Evolutionary conservation across 208 protist genomes (phyloP), one percentile per base, ranked within the genome.

Genomic region (Angomonas ambiguus): DNA sequence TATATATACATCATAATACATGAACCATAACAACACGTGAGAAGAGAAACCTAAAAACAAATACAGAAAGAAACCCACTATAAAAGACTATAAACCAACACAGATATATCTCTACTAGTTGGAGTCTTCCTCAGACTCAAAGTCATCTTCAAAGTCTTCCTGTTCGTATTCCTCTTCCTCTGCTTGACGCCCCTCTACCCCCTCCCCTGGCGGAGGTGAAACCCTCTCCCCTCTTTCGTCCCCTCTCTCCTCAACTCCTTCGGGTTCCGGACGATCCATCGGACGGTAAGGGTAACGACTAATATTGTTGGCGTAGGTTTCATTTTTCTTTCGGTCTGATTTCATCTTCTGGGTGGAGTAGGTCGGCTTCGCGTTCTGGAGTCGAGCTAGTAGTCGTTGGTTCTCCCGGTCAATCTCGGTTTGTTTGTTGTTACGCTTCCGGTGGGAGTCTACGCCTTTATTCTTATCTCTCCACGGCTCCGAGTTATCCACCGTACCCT

Each of bases 401-500:
- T 91, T 91, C 59, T 91, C 85, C 27, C 49, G 62, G 0, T 71
- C 79, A 58, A 91, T 80, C 0, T n/a, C 18, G 22, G 73, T 20
- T 51, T 78, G 81, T 53, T 77, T 58, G 28, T 62, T 57, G 0
- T 68, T 27, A 18, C 85, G 81, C 11, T 64, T 69, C 51, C 69
- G 75, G 63, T 91, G 69, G 16, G 81, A 83, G 64, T 74, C 67
- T 32, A 76, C 67, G 16, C 62, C 73, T 18, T 64, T 82, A 49
- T 84, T 77, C 61, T 74, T 38, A 38, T 73, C 71, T 1, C 73
- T 70, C 80, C 81, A 91, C 32, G 85, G 85, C 62, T 80, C 78
- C 31, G 67, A 78, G 45, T 82, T 91, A 68, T 91, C 85, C 30
- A 91, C 71, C 41, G 72, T 71, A 49, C 85, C 79, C 13, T 71